Evolutionary conservation across 192 early-diverging fungal species (phyloP).

Genomic region (Umbelopsis sp.): DNA sequence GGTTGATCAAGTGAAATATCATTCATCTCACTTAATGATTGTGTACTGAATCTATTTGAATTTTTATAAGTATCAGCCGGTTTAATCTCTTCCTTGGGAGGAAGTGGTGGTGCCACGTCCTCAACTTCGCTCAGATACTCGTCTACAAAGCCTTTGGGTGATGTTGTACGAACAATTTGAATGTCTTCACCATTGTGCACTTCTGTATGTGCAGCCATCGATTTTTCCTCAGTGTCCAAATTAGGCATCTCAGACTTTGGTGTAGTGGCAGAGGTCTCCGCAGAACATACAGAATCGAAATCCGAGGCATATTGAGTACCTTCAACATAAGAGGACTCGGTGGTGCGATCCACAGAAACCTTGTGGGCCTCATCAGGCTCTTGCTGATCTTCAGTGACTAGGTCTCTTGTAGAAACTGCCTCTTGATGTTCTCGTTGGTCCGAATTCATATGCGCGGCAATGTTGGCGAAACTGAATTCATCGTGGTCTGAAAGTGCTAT

Average conservation of each 20-base stretch:
- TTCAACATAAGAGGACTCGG: slow-evolving; percentile 1
- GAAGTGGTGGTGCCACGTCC: not conserved
- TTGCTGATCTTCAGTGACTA: not conserved
- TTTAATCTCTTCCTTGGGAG: not conserved
- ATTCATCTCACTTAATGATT: slow-evolving; percentile 4
- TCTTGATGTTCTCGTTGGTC: too few relatives aligned
- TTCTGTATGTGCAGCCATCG: not conserved
- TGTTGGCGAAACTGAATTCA: too few relatives aligned
- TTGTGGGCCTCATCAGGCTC: not conserved
- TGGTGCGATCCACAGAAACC: not conserved
- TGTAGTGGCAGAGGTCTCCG: slow-evolving; percentile 35
- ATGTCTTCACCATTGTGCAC: not conserved
- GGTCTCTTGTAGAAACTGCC: too few relatives aligned
- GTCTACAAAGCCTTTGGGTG: slow-evolving; percentile 10
- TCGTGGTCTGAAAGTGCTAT: too few relatives aligned
- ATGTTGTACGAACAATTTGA: not conserved
- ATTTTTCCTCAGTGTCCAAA: not conserved
- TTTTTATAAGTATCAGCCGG: not conserved
- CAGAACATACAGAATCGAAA: slow-evolving; percentile 16
- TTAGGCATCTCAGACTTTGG: slow-evolving; percentile 20
- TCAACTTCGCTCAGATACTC: not conserved
- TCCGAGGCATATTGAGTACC: not conserved
- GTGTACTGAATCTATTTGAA: slow-evolving; percentile 2
- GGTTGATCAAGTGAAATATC: not conserved
- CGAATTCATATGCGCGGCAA: too few relatives aligned